These are phyloP conservation scores for Aspergillus terreus DNA, from an alignment of 2,329 filamentous ascomycete species.

Conservation along the genomic window DNA sequence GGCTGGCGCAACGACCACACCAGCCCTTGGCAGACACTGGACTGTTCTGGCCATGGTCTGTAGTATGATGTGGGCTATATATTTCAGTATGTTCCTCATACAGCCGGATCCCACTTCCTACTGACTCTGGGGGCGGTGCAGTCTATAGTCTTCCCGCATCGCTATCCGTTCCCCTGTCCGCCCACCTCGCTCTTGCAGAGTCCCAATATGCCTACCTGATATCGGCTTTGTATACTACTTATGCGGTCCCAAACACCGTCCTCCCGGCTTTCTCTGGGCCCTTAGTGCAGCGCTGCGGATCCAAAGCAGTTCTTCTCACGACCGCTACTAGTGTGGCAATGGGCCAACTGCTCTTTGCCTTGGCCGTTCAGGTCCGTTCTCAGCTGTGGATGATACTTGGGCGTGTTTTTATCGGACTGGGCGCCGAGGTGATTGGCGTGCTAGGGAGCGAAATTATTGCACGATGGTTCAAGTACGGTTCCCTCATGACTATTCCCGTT, in stretches of 20 bases:
- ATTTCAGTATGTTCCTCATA: not conserved
- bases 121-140: not conserved
- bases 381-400: conserved; percentile 2
- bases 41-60: not conserved
- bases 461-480: not conserved
- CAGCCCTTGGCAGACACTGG: not conserved
- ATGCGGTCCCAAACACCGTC: not conserved
- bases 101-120: not conserved
- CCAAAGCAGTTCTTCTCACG: not conserved
- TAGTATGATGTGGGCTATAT: not conserved
- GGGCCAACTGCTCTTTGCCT: conserved; percentile 4
- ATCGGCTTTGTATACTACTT: not conserved
- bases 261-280: not conserved
- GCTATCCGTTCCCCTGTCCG: not conserved
- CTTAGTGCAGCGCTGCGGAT: not conserved
- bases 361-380: not conserved
- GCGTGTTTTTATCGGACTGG: conserved; percentile 5
- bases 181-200: not conserved
- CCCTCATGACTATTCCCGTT: not conserved
- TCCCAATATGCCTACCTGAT: not conserved
- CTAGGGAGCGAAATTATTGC: conserved; percentile 6
- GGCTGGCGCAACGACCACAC: not conserved
- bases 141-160: not conserved
- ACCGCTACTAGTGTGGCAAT: not conserved
- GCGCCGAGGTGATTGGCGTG: conserved; percentile 5